phyloP scores from a whole-genome alignment of 805 yeast genomes.

The Lachancea cidri region DNA sequence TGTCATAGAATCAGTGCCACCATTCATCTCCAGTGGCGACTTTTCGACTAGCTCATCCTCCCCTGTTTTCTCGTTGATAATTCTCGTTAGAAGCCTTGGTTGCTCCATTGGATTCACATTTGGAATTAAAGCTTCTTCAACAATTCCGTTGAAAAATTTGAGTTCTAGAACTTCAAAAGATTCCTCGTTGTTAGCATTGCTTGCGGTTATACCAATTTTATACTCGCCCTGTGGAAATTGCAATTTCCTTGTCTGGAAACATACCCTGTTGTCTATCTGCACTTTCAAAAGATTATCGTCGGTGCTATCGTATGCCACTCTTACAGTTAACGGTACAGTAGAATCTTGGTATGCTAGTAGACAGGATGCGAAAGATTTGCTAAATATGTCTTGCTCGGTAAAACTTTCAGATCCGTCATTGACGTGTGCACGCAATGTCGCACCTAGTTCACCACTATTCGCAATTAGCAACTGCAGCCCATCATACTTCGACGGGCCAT shows the following conservation, averaged over 20 bases:
- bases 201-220: constrained; percentile 52
- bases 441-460: constrained; percentile 41
- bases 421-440: constrained; percentile 52
- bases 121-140: constrained; percentile 53
- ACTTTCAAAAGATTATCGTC: constrained; percentile 46
- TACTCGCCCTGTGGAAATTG: constrained; percentile 39
- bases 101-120: constrained; percentile 45
- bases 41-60: constrained; percentile 29
- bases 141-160: constrained; percentile 48
- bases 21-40: constrained; percentile 17
- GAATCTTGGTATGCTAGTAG: constrained; percentile 58
- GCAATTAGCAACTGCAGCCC: constrained; percentile 63
- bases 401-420: constrained; percentile 50
- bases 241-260: constrained; percentile 59
- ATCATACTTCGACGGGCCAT: constrained; percentile 54
- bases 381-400: constrained; percentile 22
- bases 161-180: constrained; percentile 60
- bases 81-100: constrained; percentile 42
- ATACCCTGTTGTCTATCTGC: constrained; percentile 67
- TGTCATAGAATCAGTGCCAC: constrained; percentile 18
- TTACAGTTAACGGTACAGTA: constrained; percentile 63
- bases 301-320: constrained; percentile 50
- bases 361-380: constrained; percentile 49
- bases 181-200: constrained; percentile 41
- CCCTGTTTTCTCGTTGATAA: constrained; percentile 34